Percentiles rank a stretch among this genome's conserved stretches.
Conservation (phyloP, 2,329 filamentous ascomycete genomes). For the Stagonosporopsis cucurbitacearum region DNA sequence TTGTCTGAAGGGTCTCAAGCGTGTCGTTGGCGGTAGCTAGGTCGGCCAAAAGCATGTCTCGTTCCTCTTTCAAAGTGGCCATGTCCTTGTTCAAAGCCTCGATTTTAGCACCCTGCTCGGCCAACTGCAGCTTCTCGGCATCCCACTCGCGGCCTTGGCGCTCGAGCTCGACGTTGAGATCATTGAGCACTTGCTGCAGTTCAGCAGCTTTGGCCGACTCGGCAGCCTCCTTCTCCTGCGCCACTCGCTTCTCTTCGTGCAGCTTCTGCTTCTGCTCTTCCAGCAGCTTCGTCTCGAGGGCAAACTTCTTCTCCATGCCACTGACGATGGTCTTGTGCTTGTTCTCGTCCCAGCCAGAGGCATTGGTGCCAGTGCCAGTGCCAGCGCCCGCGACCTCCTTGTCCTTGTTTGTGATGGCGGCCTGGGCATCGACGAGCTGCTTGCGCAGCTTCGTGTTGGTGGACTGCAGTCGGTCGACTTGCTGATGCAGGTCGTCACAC, state of each 20-base stretch:
- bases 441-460: slow-evolving; percentile 43
- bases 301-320: slow-evolving; percentile 47
- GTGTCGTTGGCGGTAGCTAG: slow-evolving; percentile 30
- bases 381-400: slow-evolving; percentile 33
- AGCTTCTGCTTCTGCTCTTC: slow-evolving; percentile 42
- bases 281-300: slow-evolving; percentile 41
- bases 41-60: slow-evolving; percentile 33
- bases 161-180: slow-evolving; percentile 46
- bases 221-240: slow-evolving; percentile 39
- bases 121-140: slow-evolving; percentile 45
- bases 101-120: slow-evolving; percentile 40
- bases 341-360: slow-evolving; percentile 26
- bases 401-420: slow-evolving; percentile 42
- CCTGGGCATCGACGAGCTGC: slow-evolving; percentile 41
- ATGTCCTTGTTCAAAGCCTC: slow-evolving; percentile 35
- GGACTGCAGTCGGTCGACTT: slow-evolving; percentile 41
- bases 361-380: slow-evolving; percentile 17
- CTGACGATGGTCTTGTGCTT: slow-evolving; percentile 36
- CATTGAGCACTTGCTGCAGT: slow-evolving; percentile 44
- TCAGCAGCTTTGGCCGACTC: slow-evolving; percentile 43
- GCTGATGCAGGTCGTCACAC: slow-evolving; percentile 40
- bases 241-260: slow-evolving; percentile 39
- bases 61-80: slow-evolving; percentile 32
- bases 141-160: slow-evolving; percentile 46
- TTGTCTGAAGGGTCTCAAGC: slow-evolving; percentile 37